Evolutionary conservation across 2,329 filamentous ascomycete species (phyloP), one percentile per base, ranked within the genome.

Genomic region (Scytalidium sp.): DNA sequence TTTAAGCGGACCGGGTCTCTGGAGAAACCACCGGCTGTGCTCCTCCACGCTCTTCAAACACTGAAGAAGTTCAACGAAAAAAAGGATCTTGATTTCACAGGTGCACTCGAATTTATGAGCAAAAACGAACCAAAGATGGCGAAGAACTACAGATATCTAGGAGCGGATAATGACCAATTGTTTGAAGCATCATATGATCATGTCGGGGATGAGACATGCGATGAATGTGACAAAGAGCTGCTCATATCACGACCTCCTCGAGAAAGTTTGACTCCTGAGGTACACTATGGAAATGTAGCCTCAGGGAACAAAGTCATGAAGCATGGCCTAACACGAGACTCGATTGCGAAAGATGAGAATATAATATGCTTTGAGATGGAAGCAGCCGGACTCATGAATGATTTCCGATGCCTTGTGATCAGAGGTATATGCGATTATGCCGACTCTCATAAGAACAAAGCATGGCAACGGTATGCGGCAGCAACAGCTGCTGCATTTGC

Each of bases 351-450:
- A 13, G 53, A 53, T 1, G 56, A 64, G 17, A 50, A 49, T 1
- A 11, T 68, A 2, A 64, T 68, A 5, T 67, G 63, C 0, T 47
- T 69, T 1, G 64, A 69, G n/a, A n/a, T n/a, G n/a, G n/a, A n/a
- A n/a, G n/a, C n/a, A n/a, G n/a, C n/a, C n/a, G n/a, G 41, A 70
- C 67, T 57, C 56, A 49, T 45, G 55, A 61, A 65, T 32, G 41
- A 60, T 27, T 58, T 64, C 6, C 60, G 55, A 0, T 63, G 52
- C n/a, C 48, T 64, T 1, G 61, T 64, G 2, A 59, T 68, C 27
- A 54, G 64, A 11, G 65, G 64, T 1, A 62, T 67, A 8, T 62
- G 60, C 44, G 62, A 69, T 53, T 69, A 67, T 22, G 56, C 64
- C 0, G 65, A 68, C 40, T 41, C 22, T 8, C 45, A 40, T 40